These are phyloP conservation scores for Lenzites betulinus DNA, from an alignment of 768 basidiomycete genomes.

Conservation along the genomic window DNA sequence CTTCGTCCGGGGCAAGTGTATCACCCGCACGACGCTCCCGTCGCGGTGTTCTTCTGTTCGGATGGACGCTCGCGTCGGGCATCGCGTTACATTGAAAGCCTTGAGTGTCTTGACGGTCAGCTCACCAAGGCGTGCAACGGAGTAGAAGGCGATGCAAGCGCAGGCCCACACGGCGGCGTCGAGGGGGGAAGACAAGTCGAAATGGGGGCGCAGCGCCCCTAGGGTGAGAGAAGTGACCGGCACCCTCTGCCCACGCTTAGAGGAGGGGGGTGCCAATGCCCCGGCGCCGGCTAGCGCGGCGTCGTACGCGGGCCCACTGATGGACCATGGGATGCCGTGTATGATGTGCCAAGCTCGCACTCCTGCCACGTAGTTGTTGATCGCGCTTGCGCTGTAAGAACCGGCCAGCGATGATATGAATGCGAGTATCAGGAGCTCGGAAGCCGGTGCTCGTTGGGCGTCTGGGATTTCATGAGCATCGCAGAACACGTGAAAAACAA, in stretches of 20 bases:
- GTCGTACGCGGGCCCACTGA: constrained; percentile 31
- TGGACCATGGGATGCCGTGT: constrained; percentile 38
- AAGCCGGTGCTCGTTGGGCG: constrained; percentile 31
- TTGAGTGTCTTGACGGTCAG: constrained; percentile 15
- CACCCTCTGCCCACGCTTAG: constrained; percentile 30
- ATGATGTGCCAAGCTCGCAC: constrained; percentile 50
- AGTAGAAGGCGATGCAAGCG: constrained; percentile 39
- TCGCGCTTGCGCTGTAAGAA: constrained; percentile 33
- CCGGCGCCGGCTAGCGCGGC: constrained; percentile 35
- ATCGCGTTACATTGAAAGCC: background rate
- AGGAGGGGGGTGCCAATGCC: constrained; percentile 32
- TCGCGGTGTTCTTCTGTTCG: constrained; percentile 25
- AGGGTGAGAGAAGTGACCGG: constrained; percentile 26
- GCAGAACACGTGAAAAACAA: constrained; percentile 44
- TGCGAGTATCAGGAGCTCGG: constrained; percentile 24
- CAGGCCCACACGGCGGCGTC: constrained; percentile 24
- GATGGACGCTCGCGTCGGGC: background rate
- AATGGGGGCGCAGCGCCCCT: constrained; percentile 7
- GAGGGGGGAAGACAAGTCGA: background rate
- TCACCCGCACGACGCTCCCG: constrained; percentile 28
- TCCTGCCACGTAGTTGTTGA: constrained; percentile 41
- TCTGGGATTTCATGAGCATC: constrained; percentile 37
- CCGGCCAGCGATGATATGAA: constrained; percentile 30
- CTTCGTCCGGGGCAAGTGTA: constrained; percentile 36
- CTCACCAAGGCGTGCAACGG: background rate